Evolutionary conservation across 2,329 filamentous ascomycete species (phyloP), one percentile per base, ranked within the genome.

Genomic region (Leptodontidium sp.): DNA sequence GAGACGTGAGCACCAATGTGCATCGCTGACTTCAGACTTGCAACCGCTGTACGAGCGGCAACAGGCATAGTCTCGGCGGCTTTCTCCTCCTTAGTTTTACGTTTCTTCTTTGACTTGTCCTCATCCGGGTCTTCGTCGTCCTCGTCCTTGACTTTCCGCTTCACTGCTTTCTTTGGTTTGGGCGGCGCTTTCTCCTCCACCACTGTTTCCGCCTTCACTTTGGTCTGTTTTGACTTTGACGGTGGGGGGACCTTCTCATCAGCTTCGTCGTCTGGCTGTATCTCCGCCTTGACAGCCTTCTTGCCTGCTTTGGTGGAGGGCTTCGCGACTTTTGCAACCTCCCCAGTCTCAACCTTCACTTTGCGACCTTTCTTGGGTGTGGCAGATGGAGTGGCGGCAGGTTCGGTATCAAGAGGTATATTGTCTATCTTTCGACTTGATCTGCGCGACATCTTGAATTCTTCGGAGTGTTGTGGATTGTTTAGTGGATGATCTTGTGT

Each of bases 1-100:
- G 92, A 96, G 70, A 98, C 93, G 79, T 99, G 96, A 0, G 96
- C 96, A 17, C 96, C 96, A 66, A 99, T 91, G 76, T 92, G 91
- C 86, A 98, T 92, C 14, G 84, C 80, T 78, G 84, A 86, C 78
- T 90, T 90, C 70, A 95, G 83, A 0, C 89, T 88, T 14, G 80
- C 74, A 38, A 89, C 80, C 4, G 85, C 81, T 0, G 93, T 94
- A 45, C 96, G 87, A 32, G 85, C 82, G 24, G 89, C 90, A 1
- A 97, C 80, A 0, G 92, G 89, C 84, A 88, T 88, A 11, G 82
- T 81, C 72, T 85, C 84, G 62, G 83, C 81, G 65, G 84, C 82
- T 71, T 87, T 86, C 69, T 88, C 85, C 73, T 86, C 84, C 72
- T 88, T 86, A 49, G 84, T 85, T 76, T 87, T 89, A 15, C 82